Conservation (phyloP, 1,284 basidiomycete species). For the Hymenochaete sp. region DNA sequence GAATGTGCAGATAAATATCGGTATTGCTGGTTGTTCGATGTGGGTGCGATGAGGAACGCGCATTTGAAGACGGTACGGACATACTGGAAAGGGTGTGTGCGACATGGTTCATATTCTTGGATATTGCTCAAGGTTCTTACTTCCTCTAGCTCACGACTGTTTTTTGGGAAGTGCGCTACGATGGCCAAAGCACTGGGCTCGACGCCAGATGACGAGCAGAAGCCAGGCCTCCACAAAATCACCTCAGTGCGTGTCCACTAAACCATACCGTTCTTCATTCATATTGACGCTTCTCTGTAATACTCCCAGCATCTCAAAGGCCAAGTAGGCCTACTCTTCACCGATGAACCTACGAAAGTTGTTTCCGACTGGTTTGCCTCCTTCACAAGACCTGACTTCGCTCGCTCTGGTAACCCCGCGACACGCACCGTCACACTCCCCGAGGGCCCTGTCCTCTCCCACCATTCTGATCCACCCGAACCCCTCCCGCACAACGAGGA, state of each 20-base stretch:
- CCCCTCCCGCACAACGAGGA: constrained; percentile 96
- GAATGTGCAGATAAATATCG: constrained; percentile 78
- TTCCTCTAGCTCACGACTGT: constrained; percentile 68
- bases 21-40: constrained; percentile 92
- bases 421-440: constrained; percentile 71
- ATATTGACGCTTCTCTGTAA: constrained; percentile 8
- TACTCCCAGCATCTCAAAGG: constrained; percentile 78
- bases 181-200: constrained; percentile 95
- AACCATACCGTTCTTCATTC: constrained; percentile 2
- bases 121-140: neutral
- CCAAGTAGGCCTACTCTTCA: constrained; percentile 89
- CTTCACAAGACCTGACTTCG: constrained; percentile 87
- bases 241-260: constrained; percentile 58
- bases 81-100: constrained; percentile 84
- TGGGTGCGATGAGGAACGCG: constrained; percentile 91
- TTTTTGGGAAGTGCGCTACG: constrained; percentile 87
- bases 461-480: constrained; percentile 65
- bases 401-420: constrained; percentile 79
- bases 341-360: constrained; percentile 79
- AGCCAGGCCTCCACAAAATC: constrained; percentile 71
- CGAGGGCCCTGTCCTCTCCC: constrained; percentile 63
- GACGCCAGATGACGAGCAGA: constrained; percentile 81
- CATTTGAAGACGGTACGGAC: constrained; percentile 90
- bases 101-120: neutral
- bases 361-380: constrained; percentile 92